Evolutionary conservation across 2,329 filamentous ascomycete genomes (phyloP).

Genomic region (Coleophoma eucalyptorum): DNA sequence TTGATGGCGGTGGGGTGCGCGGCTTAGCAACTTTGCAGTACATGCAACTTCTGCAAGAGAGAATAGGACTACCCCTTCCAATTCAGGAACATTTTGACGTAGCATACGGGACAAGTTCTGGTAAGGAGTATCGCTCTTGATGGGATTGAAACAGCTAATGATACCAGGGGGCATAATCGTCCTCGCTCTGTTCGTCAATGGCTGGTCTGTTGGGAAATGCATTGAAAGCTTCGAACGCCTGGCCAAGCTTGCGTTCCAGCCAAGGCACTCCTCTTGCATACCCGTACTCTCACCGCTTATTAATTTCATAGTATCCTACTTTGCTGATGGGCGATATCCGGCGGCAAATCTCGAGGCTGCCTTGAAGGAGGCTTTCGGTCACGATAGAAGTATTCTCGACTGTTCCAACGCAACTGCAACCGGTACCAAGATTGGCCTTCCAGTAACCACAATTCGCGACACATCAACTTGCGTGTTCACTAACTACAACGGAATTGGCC

Average conservation of each 20-base stretch:
- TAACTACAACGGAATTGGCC: constrained; percentile 5
- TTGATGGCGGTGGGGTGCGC: constrained; percentile 6
- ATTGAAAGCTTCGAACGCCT: background rate
- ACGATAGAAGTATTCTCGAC: constrained; percentile 2
- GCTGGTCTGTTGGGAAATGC: background rate
- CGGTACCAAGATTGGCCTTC: background rate
- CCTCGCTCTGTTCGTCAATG: background rate
- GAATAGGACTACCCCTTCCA: background rate
- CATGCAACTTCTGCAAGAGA: constrained; percentile 1
- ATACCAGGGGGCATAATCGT: constrained; percentile 2
- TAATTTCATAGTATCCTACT: background rate
- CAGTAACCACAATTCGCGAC: constrained; percentile 1
- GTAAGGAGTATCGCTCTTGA: background rate
- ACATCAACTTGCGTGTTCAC: constrained; percentile 2
- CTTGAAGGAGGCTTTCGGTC: constrained; percentile 3
- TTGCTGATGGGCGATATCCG: constrained; percentile 2
- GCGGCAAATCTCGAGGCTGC: constrained; percentile 1
- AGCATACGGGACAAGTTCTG: constrained; percentile 3
- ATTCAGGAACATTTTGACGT: constrained; percentile 5
- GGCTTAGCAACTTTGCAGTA: background rate
- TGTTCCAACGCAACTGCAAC: constrained; percentile 3
- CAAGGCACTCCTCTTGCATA: background rate
- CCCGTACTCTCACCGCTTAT: background rate
- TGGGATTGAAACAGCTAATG: background rate
- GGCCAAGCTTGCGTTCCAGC: background rate